A percentile compares a stretch with the other conserved stretches of the same genome.
Evolutionary conservation across 169 alveolate genomes (phyloP).

Genomic region (Cardiosporidium cionae): DNA sequence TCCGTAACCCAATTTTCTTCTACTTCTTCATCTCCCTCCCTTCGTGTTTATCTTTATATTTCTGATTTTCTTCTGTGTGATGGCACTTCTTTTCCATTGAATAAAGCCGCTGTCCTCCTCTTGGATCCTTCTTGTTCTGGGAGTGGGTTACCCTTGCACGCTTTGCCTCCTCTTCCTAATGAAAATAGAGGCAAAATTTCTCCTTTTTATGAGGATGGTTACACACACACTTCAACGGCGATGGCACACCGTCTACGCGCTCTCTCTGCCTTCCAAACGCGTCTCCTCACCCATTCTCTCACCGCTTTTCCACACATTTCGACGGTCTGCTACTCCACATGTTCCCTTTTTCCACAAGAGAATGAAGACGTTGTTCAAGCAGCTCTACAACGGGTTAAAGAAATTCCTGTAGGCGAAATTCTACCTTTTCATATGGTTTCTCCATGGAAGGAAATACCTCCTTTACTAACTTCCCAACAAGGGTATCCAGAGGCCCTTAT

Average conservation of each 20-base stretch:
- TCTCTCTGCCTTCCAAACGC: slow-evolving; percentile 37
- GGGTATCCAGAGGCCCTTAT: neutral
- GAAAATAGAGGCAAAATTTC: neutral
- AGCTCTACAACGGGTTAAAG: neutral
- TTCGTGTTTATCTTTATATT: slow-evolving; percentile 15
- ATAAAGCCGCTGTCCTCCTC: slow-evolving; percentile 15
- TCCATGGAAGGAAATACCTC: neutral
- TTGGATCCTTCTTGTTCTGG: slow-evolving; percentile 58
- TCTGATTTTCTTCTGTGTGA: slow-evolving; percentile 10
- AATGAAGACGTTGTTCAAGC: slow-evolving; percentile 41
- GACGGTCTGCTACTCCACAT: slow-evolving; percentile 47
- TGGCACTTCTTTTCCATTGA: slow-evolving; percentile 12
- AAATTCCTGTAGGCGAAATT: neutral
- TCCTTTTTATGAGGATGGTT: neutral
- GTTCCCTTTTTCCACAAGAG: slow-evolving; percentile 49
- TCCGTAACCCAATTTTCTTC: too few species aligned
- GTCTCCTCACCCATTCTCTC: slow-evolving; percentile 41
- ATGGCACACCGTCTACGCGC: slow-evolving; percentile 17
- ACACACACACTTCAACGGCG: neutral
- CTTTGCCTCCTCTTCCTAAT: neutral
- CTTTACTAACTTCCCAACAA: neutral
- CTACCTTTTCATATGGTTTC: neutral
- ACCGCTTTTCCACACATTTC: slow-evolving; percentile 25
- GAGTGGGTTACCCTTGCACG: slow-evolving; percentile 48
- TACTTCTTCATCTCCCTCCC: slow-evolving; percentile 11